Evolutionary conservation across 208 protist species (phyloP).

Genomic region (Acanthamoeba sp.): DNA sequence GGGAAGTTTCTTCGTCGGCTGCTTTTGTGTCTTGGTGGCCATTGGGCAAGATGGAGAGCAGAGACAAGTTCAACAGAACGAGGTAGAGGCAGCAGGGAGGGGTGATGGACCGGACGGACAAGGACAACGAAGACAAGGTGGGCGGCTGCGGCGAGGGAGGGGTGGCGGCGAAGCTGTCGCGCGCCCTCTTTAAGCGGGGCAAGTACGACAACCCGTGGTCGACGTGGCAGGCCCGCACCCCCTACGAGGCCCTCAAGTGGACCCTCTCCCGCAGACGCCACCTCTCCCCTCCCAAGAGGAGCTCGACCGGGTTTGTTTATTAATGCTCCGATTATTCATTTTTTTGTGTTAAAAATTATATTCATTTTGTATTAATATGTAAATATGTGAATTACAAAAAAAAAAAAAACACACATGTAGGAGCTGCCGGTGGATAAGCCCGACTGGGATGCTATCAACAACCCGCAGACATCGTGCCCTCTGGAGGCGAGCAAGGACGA

Average conservation of each 20-base stretch:
- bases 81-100: no score
- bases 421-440: conserved; percentile 26
- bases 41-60: no score
- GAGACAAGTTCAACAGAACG: no score
- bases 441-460: conserved; percentile 58
- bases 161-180: not conserved
- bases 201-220: conserved; percentile 65
- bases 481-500: conserved; percentile 2
- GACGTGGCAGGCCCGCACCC: conserved; percentile 10
- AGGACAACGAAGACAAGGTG: not conserved
- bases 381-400: no score
- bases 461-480: not conserved
- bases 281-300: conserved; percentile 56
- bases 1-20: no score
- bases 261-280: not conserved
- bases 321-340: not conserved
- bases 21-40: no score
- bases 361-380: not conserved
- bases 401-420: not conserved
- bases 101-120: not conserved
- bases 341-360: not conserved
- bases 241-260: conserved; percentile 55
- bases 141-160: not conserved
- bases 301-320: not conserved
- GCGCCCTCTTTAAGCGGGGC: not conserved